A percentile compares a stretch with the other conserved stretches of the same genome.
Conservation (phyloP, 2,329 filamentous ascomycete genomes). For the Xenosphaeropsis pyriputrescens region DNA sequence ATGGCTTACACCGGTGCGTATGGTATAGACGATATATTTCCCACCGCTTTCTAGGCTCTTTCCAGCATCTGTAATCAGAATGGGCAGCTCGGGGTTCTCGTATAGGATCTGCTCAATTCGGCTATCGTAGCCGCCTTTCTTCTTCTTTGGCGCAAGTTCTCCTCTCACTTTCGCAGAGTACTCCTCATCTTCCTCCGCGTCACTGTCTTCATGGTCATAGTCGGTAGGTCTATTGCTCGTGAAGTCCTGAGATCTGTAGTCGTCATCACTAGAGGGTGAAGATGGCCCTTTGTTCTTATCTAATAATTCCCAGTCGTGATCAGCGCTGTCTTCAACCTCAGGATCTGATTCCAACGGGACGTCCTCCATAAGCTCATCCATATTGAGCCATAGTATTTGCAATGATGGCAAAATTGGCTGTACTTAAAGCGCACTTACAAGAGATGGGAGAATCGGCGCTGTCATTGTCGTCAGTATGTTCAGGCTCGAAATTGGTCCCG, state of each 20-base stretch:
- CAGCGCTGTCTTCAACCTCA: slow-evolving; percentile 21
- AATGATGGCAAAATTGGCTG: too few relatives aligned
- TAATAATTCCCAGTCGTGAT: slow-evolving; percentile 29
- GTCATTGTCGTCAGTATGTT: slow-evolving; percentile 38
- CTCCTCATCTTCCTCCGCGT: slow-evolving; percentile 33
- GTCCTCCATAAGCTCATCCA: too few relatives aligned
- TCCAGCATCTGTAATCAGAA: slow-evolving; percentile 85
- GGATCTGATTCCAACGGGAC: slow-evolving; percentile 24
- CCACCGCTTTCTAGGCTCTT: slow-evolving; percentile 89
- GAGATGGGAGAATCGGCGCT: background rate
- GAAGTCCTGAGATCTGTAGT: slow-evolving; percentile 22
- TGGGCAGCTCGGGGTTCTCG: slow-evolving; percentile 80
- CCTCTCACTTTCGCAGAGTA: slow-evolving; percentile 23
- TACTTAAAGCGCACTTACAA: too few relatives aligned
- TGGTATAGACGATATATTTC: slow-evolving; percentile 93
- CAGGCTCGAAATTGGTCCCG: slow-evolving; percentile 67
- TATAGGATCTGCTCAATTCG: slow-evolving; percentile 95
- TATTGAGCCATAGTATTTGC: too few relatives aligned
- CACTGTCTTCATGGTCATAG: slow-evolving; percentile 20
- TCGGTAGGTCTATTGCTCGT: slow-evolving; percentile 4
- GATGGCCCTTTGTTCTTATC: slow-evolving; percentile 36
- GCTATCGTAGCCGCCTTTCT: slow-evolving; percentile 83
- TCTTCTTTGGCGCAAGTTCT: slow-evolving; percentile 39
- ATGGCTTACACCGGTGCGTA: slow-evolving; percentile 66
- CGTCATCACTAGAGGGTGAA: slow-evolving; percentile 53